Base-by-base conservation (phyloP, 805 yeast species). In the Komagataella kurtzmanii region DNA sequence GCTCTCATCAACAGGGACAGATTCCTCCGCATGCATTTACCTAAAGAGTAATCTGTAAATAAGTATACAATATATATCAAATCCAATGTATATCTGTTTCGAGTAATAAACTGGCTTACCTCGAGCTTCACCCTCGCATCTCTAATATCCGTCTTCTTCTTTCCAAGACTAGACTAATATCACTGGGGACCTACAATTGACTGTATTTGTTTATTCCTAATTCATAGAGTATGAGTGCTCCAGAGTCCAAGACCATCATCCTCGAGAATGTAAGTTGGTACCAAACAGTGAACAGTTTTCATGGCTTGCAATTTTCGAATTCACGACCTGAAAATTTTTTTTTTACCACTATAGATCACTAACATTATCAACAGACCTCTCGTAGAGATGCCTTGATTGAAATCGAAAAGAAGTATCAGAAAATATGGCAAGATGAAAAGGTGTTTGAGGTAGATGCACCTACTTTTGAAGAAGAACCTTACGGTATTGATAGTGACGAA, bases 301-400 rank as follows among this genome's bases (percentile, higher is more conserved):
- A 30, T 2, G 40, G 10, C n/a, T 14, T 10, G 14, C 14, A 30
- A 10, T 30, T 4, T 21, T 30, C 2, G 14, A 30, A 10, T 30
- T 30, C 40, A 30, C 40, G 40, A 30, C 14, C 40, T 5, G 40
- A 30, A 30, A 30, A 30, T 30, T 30, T 30, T 30, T 30, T 30
- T 30, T 10, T 30, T 14, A 30, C 14, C 12, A 30, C 23, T 21
- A 2, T 21, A 21, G 23, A 21, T 21, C 5, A 30, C 40, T 30
- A 30, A 30, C 40, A 4, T 30, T 30, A 4, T 30, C 40, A 10
- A 30, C 3, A 87, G 71, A 93, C 99, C 51, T 79, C 87, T 58
- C 89, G 98, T 73, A 84, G 99, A 73, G 99, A 93, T 76, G 81
- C 91, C 52, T 79, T 93, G 60, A 84, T 88, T 57, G 95, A 75